Percentiles rank a stretch among this genome's conserved stretches.
phyloP scores from a whole-genome alignment of 345 rosid species.

The Crucihimalaya himalaica region DNA sequence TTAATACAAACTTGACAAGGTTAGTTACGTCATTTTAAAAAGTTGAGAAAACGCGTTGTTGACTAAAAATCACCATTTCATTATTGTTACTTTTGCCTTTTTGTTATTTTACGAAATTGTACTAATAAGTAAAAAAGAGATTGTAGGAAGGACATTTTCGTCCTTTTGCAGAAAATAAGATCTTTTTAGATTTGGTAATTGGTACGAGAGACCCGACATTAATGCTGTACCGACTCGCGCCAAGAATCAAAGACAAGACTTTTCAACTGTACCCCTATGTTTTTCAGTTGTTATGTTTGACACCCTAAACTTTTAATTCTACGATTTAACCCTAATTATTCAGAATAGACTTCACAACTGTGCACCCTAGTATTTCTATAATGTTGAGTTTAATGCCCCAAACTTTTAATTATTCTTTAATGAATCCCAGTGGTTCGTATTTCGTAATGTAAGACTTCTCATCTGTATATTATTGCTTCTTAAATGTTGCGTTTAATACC shows the following conservation, averaged over 20 bases:
- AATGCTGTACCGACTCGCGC: conserved; percentile 37
- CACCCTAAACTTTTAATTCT: not conserved
- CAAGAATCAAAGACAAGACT: conserved; percentile 21
- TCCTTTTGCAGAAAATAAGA: conserved; percentile 17
- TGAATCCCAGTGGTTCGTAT: not conserved
- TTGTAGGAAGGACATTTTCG: conserved; percentile 38
- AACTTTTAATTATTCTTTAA: not conserved
- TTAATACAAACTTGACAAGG: not conserved
- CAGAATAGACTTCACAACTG: not conserved
- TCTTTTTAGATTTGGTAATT: conserved; percentile 27
- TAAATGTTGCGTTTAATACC: not conserved
- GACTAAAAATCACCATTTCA: conserved; percentile 4
- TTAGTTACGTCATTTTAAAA: conserved; percentile 15
- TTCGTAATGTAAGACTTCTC: not conserved
- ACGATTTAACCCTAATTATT: not conserved
- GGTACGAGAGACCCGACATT: conserved; percentile 35
- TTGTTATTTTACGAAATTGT: not conserved
- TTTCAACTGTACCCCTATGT: not conserved
- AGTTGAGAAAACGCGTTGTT: conserved; percentile 38
- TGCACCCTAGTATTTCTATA: not conserved
- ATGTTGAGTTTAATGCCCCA: not conserved
- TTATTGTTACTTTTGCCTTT: conserved; percentile 25
- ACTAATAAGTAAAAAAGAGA: conserved; percentile 1
- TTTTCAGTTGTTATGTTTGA: not conserved
- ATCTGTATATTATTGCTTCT: not conserved